A percentile compares a stretch with the other conserved stretches of the same genome.
These are phyloP conservation scores for Aciculoconidium aculeatum DNA, from an alignment of 805 yeast genomes.

Conservation along the genomic window DNA sequence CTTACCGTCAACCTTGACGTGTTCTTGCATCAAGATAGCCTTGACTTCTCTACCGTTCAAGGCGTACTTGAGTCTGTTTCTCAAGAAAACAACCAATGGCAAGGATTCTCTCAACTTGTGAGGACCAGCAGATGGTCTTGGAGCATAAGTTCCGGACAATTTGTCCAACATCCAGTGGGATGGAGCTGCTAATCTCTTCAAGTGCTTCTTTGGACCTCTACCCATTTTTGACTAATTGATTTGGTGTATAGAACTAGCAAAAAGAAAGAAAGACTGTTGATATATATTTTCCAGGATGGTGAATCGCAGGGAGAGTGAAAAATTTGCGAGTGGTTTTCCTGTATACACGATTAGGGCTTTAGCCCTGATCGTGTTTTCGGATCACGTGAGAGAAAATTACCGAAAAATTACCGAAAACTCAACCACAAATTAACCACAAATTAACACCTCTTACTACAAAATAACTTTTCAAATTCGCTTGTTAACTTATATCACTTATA, in stretches of 20 bases:
- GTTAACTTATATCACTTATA: background rate
- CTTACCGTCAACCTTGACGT: constrained; percentile 30
- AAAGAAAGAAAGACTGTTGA: constrained; percentile 3
- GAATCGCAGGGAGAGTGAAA: background rate
- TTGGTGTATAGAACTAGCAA: too few species aligned
- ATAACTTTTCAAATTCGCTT: too few species aligned
- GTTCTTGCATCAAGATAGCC: constrained; percentile 29
- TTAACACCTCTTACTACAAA: too few species aligned
- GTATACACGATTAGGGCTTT: background rate
- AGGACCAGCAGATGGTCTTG: constrained; percentile 31
- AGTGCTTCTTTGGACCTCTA: constrained; percentile 58
- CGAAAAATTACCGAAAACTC: too few species aligned
- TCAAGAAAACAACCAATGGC: constrained; percentile 28
- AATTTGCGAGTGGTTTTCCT: background rate
- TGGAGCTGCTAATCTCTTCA: constrained; percentile 33
- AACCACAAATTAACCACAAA: too few species aligned
- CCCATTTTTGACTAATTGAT: constrained; percentile 44
- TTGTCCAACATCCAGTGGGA: constrained; percentile 35
- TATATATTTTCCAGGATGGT: background rate
- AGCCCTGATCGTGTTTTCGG: too few species aligned
- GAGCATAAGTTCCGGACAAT: constrained; percentile 31
- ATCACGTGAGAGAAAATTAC: too few species aligned
- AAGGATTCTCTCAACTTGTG: constrained; percentile 31
- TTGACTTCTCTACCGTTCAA: constrained; percentile 31
- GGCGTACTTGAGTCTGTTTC: constrained; percentile 31